A percentile compares a stretch with the other conserved stretches of the same genome.
phyloP scores from a whole-genome alignment of 2,329 filamentous ascomycete genomes.

The Venturia asperata region DNA sequence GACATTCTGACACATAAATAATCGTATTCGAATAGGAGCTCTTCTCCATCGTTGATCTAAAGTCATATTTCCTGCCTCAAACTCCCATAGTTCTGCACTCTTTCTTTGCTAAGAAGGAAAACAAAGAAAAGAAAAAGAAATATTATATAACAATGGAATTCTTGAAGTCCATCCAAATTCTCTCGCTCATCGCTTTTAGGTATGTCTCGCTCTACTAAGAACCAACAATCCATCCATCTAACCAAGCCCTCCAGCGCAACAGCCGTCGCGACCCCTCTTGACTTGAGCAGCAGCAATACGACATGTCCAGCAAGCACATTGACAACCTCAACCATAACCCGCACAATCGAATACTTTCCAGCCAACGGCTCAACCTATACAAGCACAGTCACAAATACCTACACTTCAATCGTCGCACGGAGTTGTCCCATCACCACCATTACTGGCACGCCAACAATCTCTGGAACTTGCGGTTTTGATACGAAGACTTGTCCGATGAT shows the following conservation, averaged over 20 bases:
- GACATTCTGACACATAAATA: not conserved
- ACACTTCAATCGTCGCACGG: not conserved
- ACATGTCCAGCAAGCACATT: constrained; percentile 1
- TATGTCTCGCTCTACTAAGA: not conserved
- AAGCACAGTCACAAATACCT: not conserved
- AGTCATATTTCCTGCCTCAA: no score
- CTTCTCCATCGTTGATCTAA: no score
- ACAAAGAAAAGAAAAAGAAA: not conserved
- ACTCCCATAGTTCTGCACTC: not conserved
- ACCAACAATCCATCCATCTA: not conserved
- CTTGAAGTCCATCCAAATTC: not conserved
- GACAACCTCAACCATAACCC: constrained; percentile 11
- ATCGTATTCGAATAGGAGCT: no score
- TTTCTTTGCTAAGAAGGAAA: not conserved
- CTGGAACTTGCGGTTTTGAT: constrained; percentile 8
- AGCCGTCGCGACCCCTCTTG: not conserved
- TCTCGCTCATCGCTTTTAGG: not conserved
- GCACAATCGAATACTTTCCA: not conserved
- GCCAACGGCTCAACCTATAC: not conserved
- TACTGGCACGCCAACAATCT: not conserved
- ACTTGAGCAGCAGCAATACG: not conserved
- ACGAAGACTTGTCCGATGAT: constrained; percentile 5
- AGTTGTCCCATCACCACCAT: constrained; percentile 8
- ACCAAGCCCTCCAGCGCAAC: not conserved
- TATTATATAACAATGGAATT: not conserved